Conservation (phyloP, 169 alveolate species). For the Eimeria praecox region DNA sequence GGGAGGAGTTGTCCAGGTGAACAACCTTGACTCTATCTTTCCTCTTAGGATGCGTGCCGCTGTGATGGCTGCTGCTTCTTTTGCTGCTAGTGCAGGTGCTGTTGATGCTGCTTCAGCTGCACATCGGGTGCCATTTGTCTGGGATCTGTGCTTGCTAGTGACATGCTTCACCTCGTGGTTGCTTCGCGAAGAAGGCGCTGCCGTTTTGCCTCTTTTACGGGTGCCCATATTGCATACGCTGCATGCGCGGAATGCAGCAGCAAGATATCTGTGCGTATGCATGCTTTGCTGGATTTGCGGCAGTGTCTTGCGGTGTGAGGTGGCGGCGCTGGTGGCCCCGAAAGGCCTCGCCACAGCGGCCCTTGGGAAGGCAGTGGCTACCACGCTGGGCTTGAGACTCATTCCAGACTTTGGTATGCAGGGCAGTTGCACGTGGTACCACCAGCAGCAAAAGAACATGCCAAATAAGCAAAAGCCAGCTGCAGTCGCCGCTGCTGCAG, state of each 20-base stretch:
- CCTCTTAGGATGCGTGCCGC: background rate
- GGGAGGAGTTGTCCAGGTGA: conserved; percentile 64
- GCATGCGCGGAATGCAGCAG: background rate
- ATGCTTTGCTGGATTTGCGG: background rate
- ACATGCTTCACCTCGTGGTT: background rate
- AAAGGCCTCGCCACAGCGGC: conserved; percentile 36
- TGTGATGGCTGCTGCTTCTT: background rate
- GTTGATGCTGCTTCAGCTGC: background rate
- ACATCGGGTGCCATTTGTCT: background rate
- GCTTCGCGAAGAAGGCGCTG: background rate
- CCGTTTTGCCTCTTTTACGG: background rate
- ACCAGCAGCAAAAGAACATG: conserved; percentile 4
- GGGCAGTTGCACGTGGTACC: background rate
- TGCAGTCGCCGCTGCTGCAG: background rate
- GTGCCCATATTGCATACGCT: background rate
- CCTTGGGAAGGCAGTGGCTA: conserved; percentile 40
- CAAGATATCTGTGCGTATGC: background rate
- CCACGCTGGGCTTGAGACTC: conserved; percentile 36
- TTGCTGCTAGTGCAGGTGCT: background rate
- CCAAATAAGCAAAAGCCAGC: background rate
- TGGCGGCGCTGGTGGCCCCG: conserved; percentile 51
- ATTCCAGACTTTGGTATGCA: conserved; percentile 66
- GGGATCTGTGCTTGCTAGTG: background rate
- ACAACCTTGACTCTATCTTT: background rate
- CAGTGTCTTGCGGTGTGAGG: conserved; percentile 57